A percentile compares a stretch with the other conserved stretches of the same genome.
Evolutionary conservation across 352 stramenopile species (phyloP).

Genomic region (Globisporangium carolinianum): DNA sequence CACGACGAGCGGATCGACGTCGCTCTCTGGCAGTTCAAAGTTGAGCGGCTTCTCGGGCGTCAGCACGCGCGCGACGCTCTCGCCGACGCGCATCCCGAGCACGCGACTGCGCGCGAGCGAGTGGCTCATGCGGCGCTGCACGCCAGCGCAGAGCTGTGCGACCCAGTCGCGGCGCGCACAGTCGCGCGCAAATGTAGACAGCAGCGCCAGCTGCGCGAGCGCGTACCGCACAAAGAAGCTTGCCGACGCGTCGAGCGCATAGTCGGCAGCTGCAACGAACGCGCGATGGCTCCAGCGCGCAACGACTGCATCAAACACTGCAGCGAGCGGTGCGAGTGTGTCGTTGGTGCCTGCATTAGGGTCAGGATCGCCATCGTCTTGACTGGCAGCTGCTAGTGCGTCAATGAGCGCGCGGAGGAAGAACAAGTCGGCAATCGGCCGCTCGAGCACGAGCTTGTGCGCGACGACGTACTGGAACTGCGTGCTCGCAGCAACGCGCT

Average conservation of each 20-base stretch:
- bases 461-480: conserved; percentile 61
- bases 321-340: conserved; percentile 15
- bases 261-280: conserved; percentile 45
- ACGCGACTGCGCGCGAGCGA: conserved; percentile 45
- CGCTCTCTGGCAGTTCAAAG: conserved; percentile 33
- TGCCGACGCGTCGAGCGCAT: conserved; percentile 45
- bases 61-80: conserved; percentile 55
- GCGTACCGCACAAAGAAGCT: conserved; percentile 63
- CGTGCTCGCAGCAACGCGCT: conserved; percentile 24
- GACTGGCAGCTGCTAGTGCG: conserved; percentile 13
- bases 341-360: background rate
- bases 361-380: background rate
- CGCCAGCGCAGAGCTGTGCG: conserved; percentile 58
- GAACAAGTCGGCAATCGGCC: conserved; percentile 36
- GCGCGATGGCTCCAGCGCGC: conserved; percentile 46
- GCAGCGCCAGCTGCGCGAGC: conserved; percentile 24
- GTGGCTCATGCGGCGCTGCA: conserved; percentile 68
- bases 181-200: conserved; percentile 11
- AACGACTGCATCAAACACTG: conserved; percentile 52
- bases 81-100: conserved; percentile 64
- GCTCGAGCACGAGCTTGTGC: conserved; percentile 55
- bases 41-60: conserved; percentile 52
- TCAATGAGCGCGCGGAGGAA: conserved; percentile 48
- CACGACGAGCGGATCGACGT: conserved; percentile 29
- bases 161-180: conserved; percentile 37